Evolutionary conservation across 75 land plant species (phyloP).

Genomic region (Chamaecyparis obtusa): DNA sequence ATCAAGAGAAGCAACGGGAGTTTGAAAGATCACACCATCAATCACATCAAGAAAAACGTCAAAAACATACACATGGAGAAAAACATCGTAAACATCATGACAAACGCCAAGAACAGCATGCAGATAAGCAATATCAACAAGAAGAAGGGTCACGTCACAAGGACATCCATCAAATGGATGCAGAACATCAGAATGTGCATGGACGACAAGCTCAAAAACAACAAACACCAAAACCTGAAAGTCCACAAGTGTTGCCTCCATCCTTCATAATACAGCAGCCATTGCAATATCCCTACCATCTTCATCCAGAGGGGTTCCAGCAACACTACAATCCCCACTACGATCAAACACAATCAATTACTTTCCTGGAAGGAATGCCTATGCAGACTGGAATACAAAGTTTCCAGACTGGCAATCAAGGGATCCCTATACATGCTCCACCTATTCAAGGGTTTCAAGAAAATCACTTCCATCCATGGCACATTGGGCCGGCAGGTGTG

Average conservation of each 20-base stretch:
- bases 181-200: constrained; percentile 13
- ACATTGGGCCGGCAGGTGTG: constrained; percentile 12
- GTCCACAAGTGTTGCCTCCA: constrained; percentile 18
- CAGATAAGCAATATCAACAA: constrained; percentile 19
- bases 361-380: constrained; percentile 17
- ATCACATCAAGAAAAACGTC: constrained; percentile 12
- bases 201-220: constrained; percentile 29
- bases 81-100: constrained; percentile 11
- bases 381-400: constrained; percentile 34
- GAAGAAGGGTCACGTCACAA: constrained; percentile 11
- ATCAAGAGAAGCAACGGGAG: constrained; percentile 22
- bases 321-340: constrained; percentile 31
- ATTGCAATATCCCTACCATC: constrained; percentile 23
- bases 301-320: constrained; percentile 35
- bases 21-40: constrained; percentile 28
- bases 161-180: constrained; percentile 20
- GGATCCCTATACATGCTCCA: constrained; percentile 10
- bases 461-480: constrained; percentile 40
- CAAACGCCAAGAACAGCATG: constrained; percentile 14
- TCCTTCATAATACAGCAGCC: constrained; percentile 14
- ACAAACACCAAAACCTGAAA: constrained; percentile 15
- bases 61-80: constrained; percentile 7
- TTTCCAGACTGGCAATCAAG: constrained; percentile 31
- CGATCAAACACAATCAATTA: constrained; percentile 24
- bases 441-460: constrained; percentile 18